phyloP scores from a whole-genome alignment of 164 flowering plant species.

The Echeveria elegans region DNA sequence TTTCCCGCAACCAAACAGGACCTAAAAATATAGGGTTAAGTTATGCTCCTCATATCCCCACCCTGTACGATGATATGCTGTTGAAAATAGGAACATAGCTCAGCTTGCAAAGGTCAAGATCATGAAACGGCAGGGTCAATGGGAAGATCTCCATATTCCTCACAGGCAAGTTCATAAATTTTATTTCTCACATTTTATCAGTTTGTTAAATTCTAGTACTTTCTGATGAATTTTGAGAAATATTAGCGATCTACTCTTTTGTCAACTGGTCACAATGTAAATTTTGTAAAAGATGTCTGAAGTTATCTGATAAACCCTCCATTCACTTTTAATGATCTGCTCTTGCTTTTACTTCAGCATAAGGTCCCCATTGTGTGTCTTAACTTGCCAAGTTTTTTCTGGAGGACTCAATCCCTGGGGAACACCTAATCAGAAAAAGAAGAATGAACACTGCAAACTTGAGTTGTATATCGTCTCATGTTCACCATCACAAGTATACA shows the following conservation, averaged over 20 bases:
- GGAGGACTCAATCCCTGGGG: slow-evolving; percentile 98
- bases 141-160: slow-evolving; percentile 60
- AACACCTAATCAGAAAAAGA: slow-evolving; percentile 46
- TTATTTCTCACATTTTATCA: background rate
- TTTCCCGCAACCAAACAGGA: too few relatives aligned
- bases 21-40: too few relatives aligned
- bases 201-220: background rate
- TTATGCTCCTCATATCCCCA: too few relatives aligned
- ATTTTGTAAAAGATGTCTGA: background rate
- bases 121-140: slow-evolving; percentile 52
- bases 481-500: background rate
- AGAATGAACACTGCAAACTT: slow-evolving; percentile 15
- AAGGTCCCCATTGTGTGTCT: slow-evolving; percentile 83
- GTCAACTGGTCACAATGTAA: background rate
- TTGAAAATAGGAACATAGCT: slow-evolving; percentile 40
- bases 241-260: too few relatives aligned
- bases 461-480: background rate
- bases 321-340: background rate
- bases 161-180: slow-evolving; percentile 24
- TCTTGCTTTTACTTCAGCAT: slow-evolving; percentile 41
- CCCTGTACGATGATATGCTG: background rate
- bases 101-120: slow-evolving; percentile 52
- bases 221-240: background rate
- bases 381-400: slow-evolving; percentile 89
- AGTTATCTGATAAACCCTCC: background rate